A percentile compares a stretch with the other conserved stretches of the same genome.
Conservation (phyloP, 148 eudicot genomes). For the Cornus suecica region DNA sequence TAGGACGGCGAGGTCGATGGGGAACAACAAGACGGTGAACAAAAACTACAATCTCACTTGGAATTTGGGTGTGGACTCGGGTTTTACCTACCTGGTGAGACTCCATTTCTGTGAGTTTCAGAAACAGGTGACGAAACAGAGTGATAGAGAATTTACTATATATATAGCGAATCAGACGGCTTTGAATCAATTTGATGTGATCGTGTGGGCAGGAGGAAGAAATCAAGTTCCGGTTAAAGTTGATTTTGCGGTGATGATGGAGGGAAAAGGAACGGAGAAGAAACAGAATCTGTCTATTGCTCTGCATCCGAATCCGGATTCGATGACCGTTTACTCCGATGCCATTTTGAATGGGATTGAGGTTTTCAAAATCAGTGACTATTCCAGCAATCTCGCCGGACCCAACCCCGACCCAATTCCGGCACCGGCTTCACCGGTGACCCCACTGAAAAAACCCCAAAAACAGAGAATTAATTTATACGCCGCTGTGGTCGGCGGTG, state of each 20-base stretch:
- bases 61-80: constrained; percentile 5
- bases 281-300: background rate
- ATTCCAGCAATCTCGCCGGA: background rate
- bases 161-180: background rate
- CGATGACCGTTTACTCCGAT: background rate
- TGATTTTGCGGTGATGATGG: background rate
- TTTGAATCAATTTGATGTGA: background rate
- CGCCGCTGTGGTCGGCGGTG: background rate
- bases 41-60: constrained; percentile 13
- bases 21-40: background rate
- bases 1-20: constrained; percentile 12
- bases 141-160: background rate
- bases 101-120: background rate
- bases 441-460: background rate
- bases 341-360: background rate
- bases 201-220: background rate
- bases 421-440: background rate
- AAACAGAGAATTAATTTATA: background rate
- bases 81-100: background rate
- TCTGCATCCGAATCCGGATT: background rate
- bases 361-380: constrained; percentile 10
- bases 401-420: constrained; percentile 7
- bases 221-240: background rate
- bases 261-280: background rate
- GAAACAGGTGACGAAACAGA: background rate